Base-by-base conservation (phyloP, 202 grass and related monocot genomes). In the Digitaria exilis region DNA sequence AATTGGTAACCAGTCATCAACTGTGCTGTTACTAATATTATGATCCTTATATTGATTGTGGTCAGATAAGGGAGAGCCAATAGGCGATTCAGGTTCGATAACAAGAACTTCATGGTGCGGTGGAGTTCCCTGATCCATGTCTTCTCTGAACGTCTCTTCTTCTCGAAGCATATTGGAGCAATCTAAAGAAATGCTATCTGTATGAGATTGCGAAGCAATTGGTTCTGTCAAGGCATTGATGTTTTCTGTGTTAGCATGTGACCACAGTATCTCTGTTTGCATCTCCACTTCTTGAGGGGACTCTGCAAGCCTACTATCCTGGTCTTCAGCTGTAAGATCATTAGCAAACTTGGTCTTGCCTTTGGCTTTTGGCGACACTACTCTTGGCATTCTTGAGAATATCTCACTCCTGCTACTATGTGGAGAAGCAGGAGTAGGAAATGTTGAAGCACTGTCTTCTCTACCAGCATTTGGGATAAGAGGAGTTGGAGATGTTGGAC, bases 61-160 rank as follows among this genome's bases (percentile, higher is more conserved):
- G 69, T 6, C 60, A 60, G 84, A 79, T 2, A 66, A 44, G n/a
- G 16, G 50, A 26, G 75, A 51, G 52, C 44, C 57, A n/a, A 39
- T 50, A 91, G 79, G 57, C 62, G 28, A 81, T 46, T 22, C 74
- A 80, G 0, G 35, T 68, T 89, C 35, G 29, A 77, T 48, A 17
- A 55, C 13, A 75, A 79, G 46, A 69, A 51, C 81, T 79, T 85
- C 78, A 60, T 4, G 15, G 43, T 22, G 8, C 59, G 66, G 50
- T 68, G 79, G 65, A 61, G 59, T 63, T 43, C 60, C 76, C 65
- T 87, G 63, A 80, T 87, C 81, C 64, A 85, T 83, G 83, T 75
- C 50, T 34, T 21, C 69, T 25, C 66, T 71, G 60, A 91, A 63
- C 16, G 72, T 65, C 69, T 76, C 50, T 83, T 84, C 84, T 21